Evolutionary conservation across 2,329 filamentous ascomycete genomes (phyloP).

Genomic region (Phialophora chinensis): DNA sequence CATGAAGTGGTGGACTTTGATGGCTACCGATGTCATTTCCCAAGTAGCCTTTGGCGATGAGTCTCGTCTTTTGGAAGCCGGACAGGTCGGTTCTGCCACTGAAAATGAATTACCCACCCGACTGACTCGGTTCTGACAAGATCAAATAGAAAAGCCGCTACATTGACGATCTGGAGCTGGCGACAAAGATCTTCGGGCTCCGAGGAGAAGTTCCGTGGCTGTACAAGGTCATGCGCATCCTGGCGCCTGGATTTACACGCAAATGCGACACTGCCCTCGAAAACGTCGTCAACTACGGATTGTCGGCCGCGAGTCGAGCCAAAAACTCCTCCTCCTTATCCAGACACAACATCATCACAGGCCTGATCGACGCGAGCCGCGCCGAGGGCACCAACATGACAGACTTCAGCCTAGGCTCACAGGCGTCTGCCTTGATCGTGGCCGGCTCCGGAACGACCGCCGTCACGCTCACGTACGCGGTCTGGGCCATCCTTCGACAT

Average conservation of each 20-base stretch:
- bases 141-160: conserved; percentile 50
- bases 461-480: conserved; percentile 56
- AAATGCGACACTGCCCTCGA: conserved; percentile 11
- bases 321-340: conserved; percentile 4
- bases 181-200: conserved; percentile 29
- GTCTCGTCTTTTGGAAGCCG: conserved; percentile 59
- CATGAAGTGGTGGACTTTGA: conserved; percentile 61
- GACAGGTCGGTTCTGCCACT: conserved; percentile 48
- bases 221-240: conserved; percentile 14
- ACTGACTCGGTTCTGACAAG: background rate
- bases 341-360: conserved; percentile 21
- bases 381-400: conserved; percentile 14
- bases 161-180: conserved; percentile 47
- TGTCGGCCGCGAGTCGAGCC: conserved; percentile 6
- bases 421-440: conserved; percentile 55
- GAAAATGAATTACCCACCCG: too few relatives aligned
- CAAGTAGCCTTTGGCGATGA: conserved; percentile 63
- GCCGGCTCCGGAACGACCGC: conserved; percentile 62
- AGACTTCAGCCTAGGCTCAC: conserved; percentile 32
- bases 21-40: conserved; percentile 62
- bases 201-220: conserved; percentile 21
- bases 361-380: conserved; percentile 9
- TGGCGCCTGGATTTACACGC: conserved; percentile 1
- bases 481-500: conserved; percentile 46
- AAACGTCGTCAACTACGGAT: conserved; percentile 8